Evolutionary conservation across 148 eudicot species (phyloP).

Genomic region (Chenopodium berlandieri): DNA sequence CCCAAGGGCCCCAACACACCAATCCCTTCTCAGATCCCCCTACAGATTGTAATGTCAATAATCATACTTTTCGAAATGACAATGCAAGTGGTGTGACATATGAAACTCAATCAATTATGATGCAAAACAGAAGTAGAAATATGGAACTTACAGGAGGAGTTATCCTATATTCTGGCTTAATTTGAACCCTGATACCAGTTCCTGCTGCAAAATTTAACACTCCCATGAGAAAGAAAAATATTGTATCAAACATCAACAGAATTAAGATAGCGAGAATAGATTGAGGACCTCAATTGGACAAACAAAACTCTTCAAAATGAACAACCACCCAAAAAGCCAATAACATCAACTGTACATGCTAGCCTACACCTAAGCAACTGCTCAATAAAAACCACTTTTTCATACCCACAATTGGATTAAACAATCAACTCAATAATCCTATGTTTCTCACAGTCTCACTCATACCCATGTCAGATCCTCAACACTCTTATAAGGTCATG

Average conservation of each 20-base stretch:
- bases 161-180: slow-evolving; percentile 76
- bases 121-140: not conserved
- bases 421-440: not conserved
- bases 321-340: not conserved
- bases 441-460: too few species aligned
- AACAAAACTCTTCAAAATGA: not conserved
- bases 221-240: not conserved
- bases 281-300: not conserved
- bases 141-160: slow-evolving; percentile 76
- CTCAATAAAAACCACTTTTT: not conserved
- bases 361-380: not conserved
- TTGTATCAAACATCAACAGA: not conserved
- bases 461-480: too few species aligned
- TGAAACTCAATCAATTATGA: not conserved
- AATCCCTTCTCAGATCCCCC: too few species aligned
- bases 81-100: not conserved
- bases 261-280: not conserved
- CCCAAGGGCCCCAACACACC: too few species aligned
- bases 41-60: too few species aligned
- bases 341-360: not conserved
- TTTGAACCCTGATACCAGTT: slow-evolving; percentile 72
- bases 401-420: not conserved
- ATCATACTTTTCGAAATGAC: not conserved
- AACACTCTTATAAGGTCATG: too few species aligned
- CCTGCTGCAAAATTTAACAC: slow-evolving; percentile 53